These are phyloP conservation scores for Vanilla planifolia DNA, from an alignment of 106 monocot genomes.

Conservation along the genomic window DNA sequence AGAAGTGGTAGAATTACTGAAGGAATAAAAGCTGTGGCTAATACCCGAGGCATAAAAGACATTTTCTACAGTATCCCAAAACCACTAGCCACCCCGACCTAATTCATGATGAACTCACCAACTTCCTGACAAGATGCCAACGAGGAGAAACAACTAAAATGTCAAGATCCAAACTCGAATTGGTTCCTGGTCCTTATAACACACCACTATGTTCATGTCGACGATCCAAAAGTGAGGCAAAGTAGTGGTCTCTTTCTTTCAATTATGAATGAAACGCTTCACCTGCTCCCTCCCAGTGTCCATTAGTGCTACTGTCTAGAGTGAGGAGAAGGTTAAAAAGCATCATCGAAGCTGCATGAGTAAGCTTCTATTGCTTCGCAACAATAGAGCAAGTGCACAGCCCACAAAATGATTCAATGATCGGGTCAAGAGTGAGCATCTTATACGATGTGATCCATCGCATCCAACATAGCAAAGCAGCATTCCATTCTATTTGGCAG, in stretches of 20 bases:
- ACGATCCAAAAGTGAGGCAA: slow-evolving; percentile 7
- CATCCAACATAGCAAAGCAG: slow-evolving; percentile 7
- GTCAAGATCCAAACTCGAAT: slow-evolving; percentile 15
- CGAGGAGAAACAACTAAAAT: neutral
- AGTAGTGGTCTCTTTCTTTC: slow-evolving; percentile 14
- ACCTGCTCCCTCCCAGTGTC: slow-evolving; percentile 17
- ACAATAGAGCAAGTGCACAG: neutral
- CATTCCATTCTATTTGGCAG: slow-evolving; percentile 5
- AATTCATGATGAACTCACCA: too few relatives aligned
- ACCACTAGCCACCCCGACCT: too few relatives aligned
- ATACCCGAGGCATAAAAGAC: too few relatives aligned
- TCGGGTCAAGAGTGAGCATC: neutral
- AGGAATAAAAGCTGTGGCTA: too few relatives aligned
- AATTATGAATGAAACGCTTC: slow-evolving; percentile 16
- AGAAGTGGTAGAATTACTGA: slow-evolving; percentile 1
- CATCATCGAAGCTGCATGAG: slow-evolving; percentile 19
- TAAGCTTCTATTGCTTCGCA: neutral
- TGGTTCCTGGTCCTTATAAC: neutral
- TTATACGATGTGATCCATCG: neutral
- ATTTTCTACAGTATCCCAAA: too few relatives aligned
- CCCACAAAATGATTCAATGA: neutral
- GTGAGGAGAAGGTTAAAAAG: slow-evolving; percentile 29
- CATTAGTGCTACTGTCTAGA: slow-evolving; percentile 7
- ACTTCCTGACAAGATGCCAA: too few relatives aligned
- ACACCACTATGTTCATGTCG: neutral